phyloP scores from a whole-genome alignment of 257 asterid genomes.

The Scutellaria barbata region DNA sequence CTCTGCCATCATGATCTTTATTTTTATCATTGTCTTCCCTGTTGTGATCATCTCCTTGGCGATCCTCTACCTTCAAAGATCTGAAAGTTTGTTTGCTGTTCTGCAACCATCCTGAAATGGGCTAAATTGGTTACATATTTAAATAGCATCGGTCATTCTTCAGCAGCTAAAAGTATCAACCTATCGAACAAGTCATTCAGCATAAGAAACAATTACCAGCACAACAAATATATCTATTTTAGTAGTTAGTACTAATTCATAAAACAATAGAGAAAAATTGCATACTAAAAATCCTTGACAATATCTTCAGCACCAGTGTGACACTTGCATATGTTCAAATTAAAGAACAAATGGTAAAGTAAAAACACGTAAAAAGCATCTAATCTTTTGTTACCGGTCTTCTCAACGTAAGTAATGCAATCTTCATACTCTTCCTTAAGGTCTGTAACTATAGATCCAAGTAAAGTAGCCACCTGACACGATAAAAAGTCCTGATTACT shows the following conservation, averaged over 20 bases:
- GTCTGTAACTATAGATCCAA: conserved; percentile 57
- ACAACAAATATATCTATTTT: conserved; percentile 3
- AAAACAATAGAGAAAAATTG: background rate
- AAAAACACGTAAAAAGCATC: conserved; percentile 28
- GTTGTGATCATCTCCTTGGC: conserved; percentile 56
- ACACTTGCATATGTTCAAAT: conserved; percentile 25
- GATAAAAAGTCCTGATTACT: conserved; percentile 40
- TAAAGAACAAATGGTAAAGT: conserved; percentile 20
- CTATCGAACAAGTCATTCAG: conserved; percentile 22
- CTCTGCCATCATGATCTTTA: conserved; percentile 57
- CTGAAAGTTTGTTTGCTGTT: conserved; percentile 49
- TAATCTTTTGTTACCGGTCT: conserved; percentile 45
- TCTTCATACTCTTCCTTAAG: conserved; percentile 67
- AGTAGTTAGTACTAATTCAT: conserved; percentile 18
- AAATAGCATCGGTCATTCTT: conserved; percentile 9
- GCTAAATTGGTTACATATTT: conserved; percentile 32
- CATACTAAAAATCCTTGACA: conserved; percentile 11
- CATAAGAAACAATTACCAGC: conserved; percentile 35
- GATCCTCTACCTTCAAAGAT: conserved; percentile 51
- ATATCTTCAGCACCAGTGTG: conserved; percentile 29
- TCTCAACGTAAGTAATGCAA: conserved; percentile 56
- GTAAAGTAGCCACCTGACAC: conserved; percentile 60
- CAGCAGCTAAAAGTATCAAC: conserved; percentile 1
- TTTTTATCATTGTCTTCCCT: conserved; percentile 58
- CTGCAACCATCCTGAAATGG: conserved; percentile 61